These are phyloP conservation scores for Cercophora sp. DNA, from an alignment of 495 filamentous ascomycete genomes.

Conservation along the genomic window DNA sequence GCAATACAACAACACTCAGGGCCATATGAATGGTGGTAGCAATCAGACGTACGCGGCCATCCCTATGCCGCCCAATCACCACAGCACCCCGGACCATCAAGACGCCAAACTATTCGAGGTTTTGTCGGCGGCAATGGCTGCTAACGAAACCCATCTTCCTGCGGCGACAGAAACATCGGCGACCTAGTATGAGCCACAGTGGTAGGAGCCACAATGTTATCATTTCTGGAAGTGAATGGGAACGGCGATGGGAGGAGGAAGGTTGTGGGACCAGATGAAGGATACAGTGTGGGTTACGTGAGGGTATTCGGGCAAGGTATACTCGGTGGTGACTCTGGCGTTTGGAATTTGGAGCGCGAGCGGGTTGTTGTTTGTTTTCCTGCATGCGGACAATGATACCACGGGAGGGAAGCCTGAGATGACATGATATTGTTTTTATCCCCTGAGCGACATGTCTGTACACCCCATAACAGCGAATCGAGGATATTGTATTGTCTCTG, in stretches of 20 bases:
- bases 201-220: no score
- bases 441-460: no score
- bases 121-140: constrained; percentile 23
- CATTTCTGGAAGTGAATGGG: no score
- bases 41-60: constrained; percentile 3
- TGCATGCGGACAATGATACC: background rate
- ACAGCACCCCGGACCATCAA: constrained; percentile 19
- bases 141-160: background rate
- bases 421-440: background rate
- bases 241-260: no score
- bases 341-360: background rate
- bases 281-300: no score
- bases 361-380: background rate
- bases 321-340: background rate
- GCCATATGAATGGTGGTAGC: constrained; percentile 1
- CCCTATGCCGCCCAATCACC: constrained; percentile 13
- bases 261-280: no score
- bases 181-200: background rate
- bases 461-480: no score
- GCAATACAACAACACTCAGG: background rate
- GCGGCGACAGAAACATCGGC: background rate
- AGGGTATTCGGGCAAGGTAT: no score
- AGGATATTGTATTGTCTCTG: no score
- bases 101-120: constrained; percentile 22
- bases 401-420: background rate